Evolutionary conservation across 192 early-diverging fungal genomes (phyloP).

Genomic region (Mycoemilia scoparia): DNA sequence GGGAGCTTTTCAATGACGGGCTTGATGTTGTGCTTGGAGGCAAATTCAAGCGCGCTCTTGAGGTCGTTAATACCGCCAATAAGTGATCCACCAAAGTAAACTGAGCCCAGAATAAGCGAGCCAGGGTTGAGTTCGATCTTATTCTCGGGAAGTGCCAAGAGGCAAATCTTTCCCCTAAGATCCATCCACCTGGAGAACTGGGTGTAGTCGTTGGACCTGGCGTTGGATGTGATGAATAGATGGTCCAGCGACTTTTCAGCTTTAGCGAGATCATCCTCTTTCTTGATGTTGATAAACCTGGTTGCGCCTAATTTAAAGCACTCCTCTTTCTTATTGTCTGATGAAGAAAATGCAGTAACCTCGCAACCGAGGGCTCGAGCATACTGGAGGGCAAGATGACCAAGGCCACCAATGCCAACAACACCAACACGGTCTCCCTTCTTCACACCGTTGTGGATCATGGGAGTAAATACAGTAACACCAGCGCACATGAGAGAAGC

Average conservation of each 20-base stretch:
- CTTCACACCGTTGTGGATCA: conserved; percentile 37
- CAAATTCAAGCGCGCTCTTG: conserved; percentile 46
- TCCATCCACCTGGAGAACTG: conserved; percentile 23
- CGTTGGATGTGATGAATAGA: conserved; percentile 17
- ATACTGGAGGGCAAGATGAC: conserved; percentile 51
- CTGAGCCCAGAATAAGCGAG: conserved; percentile 20
- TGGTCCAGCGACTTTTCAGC: conserved; percentile 14
- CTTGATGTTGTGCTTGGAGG: conserved; percentile 42
- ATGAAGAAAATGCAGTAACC: conserved; percentile 35
- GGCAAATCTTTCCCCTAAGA: conserved; percentile 24
- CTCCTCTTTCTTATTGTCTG: conserved; percentile 35
- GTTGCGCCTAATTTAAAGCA: conserved; percentile 36
- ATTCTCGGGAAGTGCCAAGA: conserved; percentile 32
- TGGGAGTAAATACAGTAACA: conserved; percentile 50
- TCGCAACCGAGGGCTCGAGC: conserved; percentile 28
- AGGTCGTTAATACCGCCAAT: conserved; percentile 41
- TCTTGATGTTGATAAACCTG: conserved; percentile 24
- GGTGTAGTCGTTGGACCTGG: conserved; percentile 12
- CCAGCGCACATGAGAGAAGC: conserved; percentile 71
- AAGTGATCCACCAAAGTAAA: conserved; percentile 39
- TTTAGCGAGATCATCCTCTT: conserved; percentile 8
- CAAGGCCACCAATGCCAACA: conserved; percentile 62
- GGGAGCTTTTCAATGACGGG: conserved; percentile 46
- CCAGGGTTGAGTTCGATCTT: conserved; percentile 15
- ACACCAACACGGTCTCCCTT: conserved; percentile 45